Conservation (phyloP, 1,284 basidiomycete species). For the Sanghuangporus sanghuang region DNA sequence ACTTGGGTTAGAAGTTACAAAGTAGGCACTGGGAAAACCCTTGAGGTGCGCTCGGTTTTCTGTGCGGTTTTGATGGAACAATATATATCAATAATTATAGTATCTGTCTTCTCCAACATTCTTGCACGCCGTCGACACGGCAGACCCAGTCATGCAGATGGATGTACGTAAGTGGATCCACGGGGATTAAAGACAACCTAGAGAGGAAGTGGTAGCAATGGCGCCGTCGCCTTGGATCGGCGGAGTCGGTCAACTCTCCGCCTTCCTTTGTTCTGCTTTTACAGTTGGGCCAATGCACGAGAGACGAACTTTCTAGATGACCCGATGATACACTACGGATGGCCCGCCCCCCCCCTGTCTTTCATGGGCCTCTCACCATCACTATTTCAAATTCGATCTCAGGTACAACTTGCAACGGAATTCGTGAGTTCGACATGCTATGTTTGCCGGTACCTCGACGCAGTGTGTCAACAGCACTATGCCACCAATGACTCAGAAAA, state of each 20-base stretch:
- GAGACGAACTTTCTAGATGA: no score
- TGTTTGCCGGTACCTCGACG: not conserved
- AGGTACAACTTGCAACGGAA: not conserved
- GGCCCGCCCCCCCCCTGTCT: no score
- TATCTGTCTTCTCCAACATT: not conserved
- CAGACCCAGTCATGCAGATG: not conserved
- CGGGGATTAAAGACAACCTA: not conserved
- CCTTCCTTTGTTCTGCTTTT: no score
- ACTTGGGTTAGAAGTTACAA: not conserved
- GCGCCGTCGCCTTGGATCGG: not conserved
- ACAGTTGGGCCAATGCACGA: no score
- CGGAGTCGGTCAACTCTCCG: not conserved
- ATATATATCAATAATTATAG: not conserved
- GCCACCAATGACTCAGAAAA: no score
- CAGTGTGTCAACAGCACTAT: not conserved
- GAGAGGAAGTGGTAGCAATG: not conserved
- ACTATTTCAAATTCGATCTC: no score
- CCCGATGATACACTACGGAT: no score
- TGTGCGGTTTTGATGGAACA: no score
- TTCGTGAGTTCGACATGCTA: not conserved
- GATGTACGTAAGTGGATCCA: not conserved
- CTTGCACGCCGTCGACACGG: not conserved
- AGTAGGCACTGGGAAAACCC: no score
- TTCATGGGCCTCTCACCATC: no score
- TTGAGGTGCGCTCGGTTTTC: no score